Conservation (phyloP, 257 asterid species). For the Ajuga chamaepitys region DNA sequence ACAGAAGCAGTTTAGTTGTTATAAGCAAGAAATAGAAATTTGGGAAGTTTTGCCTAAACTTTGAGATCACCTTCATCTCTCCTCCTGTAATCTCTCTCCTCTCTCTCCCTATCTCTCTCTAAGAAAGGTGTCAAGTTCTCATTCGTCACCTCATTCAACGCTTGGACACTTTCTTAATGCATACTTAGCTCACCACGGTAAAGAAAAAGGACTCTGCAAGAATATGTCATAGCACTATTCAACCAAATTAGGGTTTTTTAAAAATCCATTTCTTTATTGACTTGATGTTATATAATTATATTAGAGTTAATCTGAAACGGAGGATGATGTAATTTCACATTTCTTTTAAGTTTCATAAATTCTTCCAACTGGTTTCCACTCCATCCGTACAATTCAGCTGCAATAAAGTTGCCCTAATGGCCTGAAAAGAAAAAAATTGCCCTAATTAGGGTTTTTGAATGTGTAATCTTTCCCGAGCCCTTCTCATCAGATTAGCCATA, state of each 20-base stretch:
- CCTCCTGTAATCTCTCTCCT: constrained; percentile 26
- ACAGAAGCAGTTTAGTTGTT: constrained; percentile 15
- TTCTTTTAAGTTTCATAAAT: background rate
- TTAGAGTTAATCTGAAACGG: background rate
- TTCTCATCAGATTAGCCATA: background rate
- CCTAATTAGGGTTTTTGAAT: constrained; percentile 39
- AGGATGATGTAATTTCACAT: background rate
- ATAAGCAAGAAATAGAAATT: constrained; percentile 32
- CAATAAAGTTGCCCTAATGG: too few species aligned
- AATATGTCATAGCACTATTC: constrained; percentile 21
- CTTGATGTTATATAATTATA: background rate
- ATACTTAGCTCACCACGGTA: constrained; percentile 22
- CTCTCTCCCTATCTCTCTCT: constrained; percentile 18
- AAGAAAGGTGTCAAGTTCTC: constrained; percentile 40
- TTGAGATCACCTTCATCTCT: constrained; percentile 39
- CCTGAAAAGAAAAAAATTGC: too few species aligned
- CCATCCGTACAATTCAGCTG: background rate
- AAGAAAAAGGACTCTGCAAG: constrained; percentile 21
- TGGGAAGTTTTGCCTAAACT: constrained; percentile 26
- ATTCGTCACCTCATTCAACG: constrained; percentile 29
- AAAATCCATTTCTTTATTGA: background rate
- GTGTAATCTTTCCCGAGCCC: background rate
- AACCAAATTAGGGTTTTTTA: constrained; percentile 25
- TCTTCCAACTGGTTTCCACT: background rate
- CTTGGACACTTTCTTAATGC: constrained; percentile 22